Base-by-base conservation (phyloP, 2,329 filamentous ascomycete species). In the Aspergillus jensenii region DNA sequence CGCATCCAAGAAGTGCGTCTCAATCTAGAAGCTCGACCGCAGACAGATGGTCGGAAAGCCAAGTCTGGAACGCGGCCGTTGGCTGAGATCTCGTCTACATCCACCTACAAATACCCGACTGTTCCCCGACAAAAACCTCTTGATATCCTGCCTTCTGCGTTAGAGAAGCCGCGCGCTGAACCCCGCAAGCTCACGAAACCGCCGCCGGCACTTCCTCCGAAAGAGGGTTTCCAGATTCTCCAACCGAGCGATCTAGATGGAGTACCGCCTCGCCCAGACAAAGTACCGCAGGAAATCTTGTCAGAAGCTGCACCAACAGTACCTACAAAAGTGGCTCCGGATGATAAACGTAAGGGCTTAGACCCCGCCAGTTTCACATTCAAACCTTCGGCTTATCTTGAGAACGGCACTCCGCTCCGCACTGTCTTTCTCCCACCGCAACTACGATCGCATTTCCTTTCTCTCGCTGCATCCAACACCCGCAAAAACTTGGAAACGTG, bases 401-500 rank as follows among this genome's bases (percentile, higher is more conserved):
- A 99, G 73, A 93, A 91, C 65, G 95, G 93, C 17, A 86, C 87
- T 6, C 90, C 93, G 0, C 84, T 99, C 6, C 88, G 95, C 35
- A 91, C 93, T 0, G 81, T 99, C 35, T 96, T 98, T 71, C 82
- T 99, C 1, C 93, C 95, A 0, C 84, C 85, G 1, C 82, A 84
- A 12, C 82, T 99, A 1, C 90, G 92, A 27, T 76, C 81, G 2
- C 79, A 82, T 6, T 99, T 99, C 71, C 81, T 98, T 17, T 76
- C 84, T 3, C 78, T 92, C 31, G 93, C 93, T 0, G 77, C 84
- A 0, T 76, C 84, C 17, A 98, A 99, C 71, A 99, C 95, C 0
- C 78, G 79, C 31, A 81, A 82, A 3, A 96, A 96, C 37, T 82
- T 98, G 17, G 95, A 99, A 77, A 98, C 95, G 65, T 98, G 95